Base-by-base conservation (phyloP, 2,329 filamentous ascomycete species). In the Ceratocystis huliohia region DNA sequence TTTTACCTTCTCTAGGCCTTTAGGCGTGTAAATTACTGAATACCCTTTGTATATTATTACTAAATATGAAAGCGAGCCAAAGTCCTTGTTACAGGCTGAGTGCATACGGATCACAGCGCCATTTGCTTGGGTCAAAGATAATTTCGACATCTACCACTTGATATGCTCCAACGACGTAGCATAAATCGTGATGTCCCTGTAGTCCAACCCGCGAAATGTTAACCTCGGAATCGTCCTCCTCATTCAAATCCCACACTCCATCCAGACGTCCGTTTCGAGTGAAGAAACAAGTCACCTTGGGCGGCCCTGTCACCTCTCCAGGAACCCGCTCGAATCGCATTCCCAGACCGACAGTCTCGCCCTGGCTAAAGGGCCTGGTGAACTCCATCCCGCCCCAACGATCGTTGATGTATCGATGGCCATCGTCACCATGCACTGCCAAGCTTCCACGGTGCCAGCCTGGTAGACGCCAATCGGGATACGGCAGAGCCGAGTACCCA, bases 381-480 rank as follows among this genome's bases (percentile, higher is more conserved):
- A 92, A 92, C 66, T 84, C 79, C 69, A 83, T 82, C 20, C 89
- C 89, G 25, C 89, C 89, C 78, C 82, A 88, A 6, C 80, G 80
- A 73, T 93, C 87, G 72, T 91, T 90, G 71, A 91, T 80, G 73
- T 88, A 94, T 73, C 82, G 82, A 71, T 87, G 81, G 0, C 89
- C 89, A 74, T 93, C 89, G 73, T 93, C 89, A 61, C 87, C 85
- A 73, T 93, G 89, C n/a, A 93, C 84, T 1, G 80, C 89, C 15
- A 92, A 72, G 69, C 84, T 87, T 20, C 83, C 89, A 44, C 89
- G 82, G 73, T 94, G 87, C 89, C 89, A 93, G 1, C 89, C 89
- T 0, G 89, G 89, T 68, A 92, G 81, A 6, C 89, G 82, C 77
- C 90, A 93, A 0, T 81, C 79, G 5, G 89, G 89, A 72, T 91